Evolutionary conservation across 1,139 yeast species (phyloP).

Genomic region (Taphrina communis): DNA sequence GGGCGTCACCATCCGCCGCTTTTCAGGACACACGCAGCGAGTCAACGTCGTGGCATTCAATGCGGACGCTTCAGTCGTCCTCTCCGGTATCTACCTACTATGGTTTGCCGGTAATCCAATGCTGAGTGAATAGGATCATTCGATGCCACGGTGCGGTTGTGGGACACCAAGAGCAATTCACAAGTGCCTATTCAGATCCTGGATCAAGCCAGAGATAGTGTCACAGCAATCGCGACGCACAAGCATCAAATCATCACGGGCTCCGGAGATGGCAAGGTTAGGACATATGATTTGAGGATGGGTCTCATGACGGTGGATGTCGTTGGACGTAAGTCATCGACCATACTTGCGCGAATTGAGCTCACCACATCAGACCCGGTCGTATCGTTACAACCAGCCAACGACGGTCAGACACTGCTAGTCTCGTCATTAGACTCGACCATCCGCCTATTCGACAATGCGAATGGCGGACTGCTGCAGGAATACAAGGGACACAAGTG

Average conservation of each 20-base stretch:
- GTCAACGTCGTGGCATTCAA: conserved; percentile 51
- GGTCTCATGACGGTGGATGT: conserved; percentile 50
- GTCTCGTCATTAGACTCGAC: conserved; percentile 49
- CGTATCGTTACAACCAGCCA: conserved; percentile 47
- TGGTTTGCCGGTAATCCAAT: too few species aligned
- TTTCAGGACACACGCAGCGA: conserved; percentile 51
- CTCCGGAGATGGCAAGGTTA: conserved; percentile 52
- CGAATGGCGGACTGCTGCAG: conserved; percentile 49
- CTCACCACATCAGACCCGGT: conserved; percentile 48
- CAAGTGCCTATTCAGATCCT: conserved; percentile 51
- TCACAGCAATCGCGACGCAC: conserved; percentile 49
- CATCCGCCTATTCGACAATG: conserved; percentile 49
- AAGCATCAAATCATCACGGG: conserved; percentile 50
- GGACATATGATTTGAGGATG: conserved; percentile 52
- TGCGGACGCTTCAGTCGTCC: conserved; percentile 50
- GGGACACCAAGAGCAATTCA: conserved; percentile 51
- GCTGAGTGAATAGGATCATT: conserved; percentile 40
- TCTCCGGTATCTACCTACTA: conserved; percentile 43
- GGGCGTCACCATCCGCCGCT: conserved; percentile 48
- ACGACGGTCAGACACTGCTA: conserved; percentile 47
- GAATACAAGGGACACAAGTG: conserved; percentile 50
- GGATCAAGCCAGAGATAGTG: conserved; percentile 52
- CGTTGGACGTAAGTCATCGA: conserved; percentile 47
- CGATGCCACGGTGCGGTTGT: conserved; percentile 52
- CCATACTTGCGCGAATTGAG: background rate